phyloP scores from a whole-genome alignment of 352 stramenopile species.

The Phytophthora colocasiae region DNA sequence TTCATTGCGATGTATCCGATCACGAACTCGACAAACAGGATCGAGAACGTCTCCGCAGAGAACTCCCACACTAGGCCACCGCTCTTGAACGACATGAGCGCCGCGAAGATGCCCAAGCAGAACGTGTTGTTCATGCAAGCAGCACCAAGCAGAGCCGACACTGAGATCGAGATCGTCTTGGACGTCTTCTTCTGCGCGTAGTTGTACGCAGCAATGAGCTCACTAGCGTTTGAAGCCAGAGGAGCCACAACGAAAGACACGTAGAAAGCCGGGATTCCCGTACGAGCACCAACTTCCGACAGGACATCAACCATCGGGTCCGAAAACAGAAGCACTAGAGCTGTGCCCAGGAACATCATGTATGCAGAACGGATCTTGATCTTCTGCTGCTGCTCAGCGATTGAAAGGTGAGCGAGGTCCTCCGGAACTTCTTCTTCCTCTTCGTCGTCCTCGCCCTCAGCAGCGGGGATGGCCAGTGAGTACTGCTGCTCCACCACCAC shows the following conservation, averaged over 20 bases:
- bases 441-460: slow-evolving; percentile 87
- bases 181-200: slow-evolving; percentile 98
- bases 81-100: slow-evolving; percentile 95
- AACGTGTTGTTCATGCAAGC: slow-evolving; percentile 99
- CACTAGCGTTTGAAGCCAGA: slow-evolving; percentile 98
- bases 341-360: slow-evolving; percentile 95
- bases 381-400: slow-evolving; percentile 95
- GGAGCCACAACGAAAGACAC: slow-evolving; percentile 97
- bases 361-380: slow-evolving; percentile 95
- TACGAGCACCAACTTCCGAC: slow-evolving; percentile 91
- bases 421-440: slow-evolving; percentile 96
- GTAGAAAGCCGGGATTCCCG: slow-evolving; percentile 96
- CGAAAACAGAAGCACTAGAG: slow-evolving; percentile 95
- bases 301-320: slow-evolving; percentile 99
- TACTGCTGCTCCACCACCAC: slow-evolving; percentile 58
- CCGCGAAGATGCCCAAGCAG: slow-evolving; percentile 97
- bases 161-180: slow-evolving; percentile 97
- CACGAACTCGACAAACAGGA: slow-evolving; percentile 95
- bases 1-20: slow-evolving; percentile 88
- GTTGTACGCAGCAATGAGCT: slow-evolving; percentile 98
- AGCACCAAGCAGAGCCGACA: slow-evolving; percentile 94
- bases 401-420: slow-evolving; percentile 92
- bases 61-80: slow-evolving; percentile 97
- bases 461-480: slow-evolving; percentile 45
- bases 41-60: slow-evolving; percentile 96